Percentiles rank a stretch among this genome's conserved stretches.
Evolutionary conservation across 768 basidiomycete species (phyloP).

Genomic region (Kondoa subrosea): DNA sequence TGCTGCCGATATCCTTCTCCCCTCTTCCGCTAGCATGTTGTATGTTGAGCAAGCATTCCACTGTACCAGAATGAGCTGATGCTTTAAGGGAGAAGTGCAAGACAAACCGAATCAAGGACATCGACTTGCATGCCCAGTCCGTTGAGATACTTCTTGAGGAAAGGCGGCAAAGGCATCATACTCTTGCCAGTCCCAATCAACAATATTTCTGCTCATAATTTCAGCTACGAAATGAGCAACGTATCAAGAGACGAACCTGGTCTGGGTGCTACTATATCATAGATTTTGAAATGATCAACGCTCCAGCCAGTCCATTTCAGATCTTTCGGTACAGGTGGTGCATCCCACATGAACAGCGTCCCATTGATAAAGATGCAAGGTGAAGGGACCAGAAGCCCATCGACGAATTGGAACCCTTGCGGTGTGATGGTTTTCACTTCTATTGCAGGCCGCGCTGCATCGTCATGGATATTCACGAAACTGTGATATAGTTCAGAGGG

Average conservation of each 20-base stretch:
- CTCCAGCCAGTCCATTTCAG: constrained; percentile 50
- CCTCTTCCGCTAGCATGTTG: constrained; percentile 83
- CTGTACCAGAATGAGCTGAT: constrained; percentile 30
- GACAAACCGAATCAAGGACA: constrained; percentile 64
- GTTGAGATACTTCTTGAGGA: constrained; percentile 50
- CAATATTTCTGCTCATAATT: constrained; percentile 51
- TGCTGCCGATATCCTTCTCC: constrained; percentile 76
- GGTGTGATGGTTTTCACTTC: constrained; percentile 21
- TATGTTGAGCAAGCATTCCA: constrained; percentile 90
- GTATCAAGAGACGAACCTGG: constrained; percentile 47
- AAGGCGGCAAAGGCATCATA: constrained; percentile 51
- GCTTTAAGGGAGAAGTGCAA: constrained; percentile 26
- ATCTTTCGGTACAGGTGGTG: constrained; percentile 38
- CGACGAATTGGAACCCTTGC: constrained; percentile 28
- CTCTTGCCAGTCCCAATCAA: constrained; percentile 69
- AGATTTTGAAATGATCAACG: constrained; percentile 56
- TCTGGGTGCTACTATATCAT: constrained; percentile 63
- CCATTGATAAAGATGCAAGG: constrained; percentile 73
- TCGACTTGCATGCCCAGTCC: constrained; percentile 71
- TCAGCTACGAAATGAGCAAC: neutral
- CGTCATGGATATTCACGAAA: constrained; percentile 24
- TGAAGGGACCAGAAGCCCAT: constrained; percentile 55
- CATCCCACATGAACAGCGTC: constrained; percentile 78
- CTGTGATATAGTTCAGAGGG: neutral
- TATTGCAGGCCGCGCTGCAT: constrained; percentile 20